Evolutionary conservation across 1,284 basidiomycete species (phyloP), one percentile per base, ranked within the genome.

Genomic region (Ceratobasidium sp.): DNA sequence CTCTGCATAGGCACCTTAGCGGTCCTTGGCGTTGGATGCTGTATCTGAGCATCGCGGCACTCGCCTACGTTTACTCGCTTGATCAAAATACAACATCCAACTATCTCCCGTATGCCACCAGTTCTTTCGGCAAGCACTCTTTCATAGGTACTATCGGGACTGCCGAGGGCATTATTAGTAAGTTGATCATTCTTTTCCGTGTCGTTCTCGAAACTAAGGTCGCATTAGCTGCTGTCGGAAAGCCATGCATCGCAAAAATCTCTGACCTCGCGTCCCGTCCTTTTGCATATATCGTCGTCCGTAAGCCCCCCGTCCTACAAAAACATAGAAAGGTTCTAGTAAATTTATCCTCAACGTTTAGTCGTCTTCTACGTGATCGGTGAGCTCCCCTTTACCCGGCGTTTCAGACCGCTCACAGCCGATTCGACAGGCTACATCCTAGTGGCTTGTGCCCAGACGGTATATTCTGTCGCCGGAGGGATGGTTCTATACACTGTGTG

Each of bases 161-260:
- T 11, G 72, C 64, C 25, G 63, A 69, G 33, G 54, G 63, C 7
- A 69, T 73, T 21, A 73, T 73, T 21, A 69, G 72, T 73, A 51
- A 59, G 72, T 56, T 23, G 18, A 25, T n/a, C 51, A 2, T 12
- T 1, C 30, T 59, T n/a, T 7, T 23, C 30, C 38, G 16, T 38
- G n/a, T 38, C 14, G 16, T n/a, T 5, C 18, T 40, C 18, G 25
- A 11, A 28, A 44, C 21, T 46, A 9, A 30, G 30, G 2, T 21
- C 25, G 18, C 0, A 83, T 85, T 82, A 82, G 73, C 84, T 73
- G 85, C 85, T 21, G 82, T 86, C 44, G 83, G 83, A 36, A 86
- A 86, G 78, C 85, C 85, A 0, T 79, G 84, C 56, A 82, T 84
- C 74, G 85, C 85, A 38, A 85, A 85, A 77, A 77, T 86, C 12